Conservation (phyloP, 192 early-diverging fungal genomes). For the Backusella circina region DNA sequence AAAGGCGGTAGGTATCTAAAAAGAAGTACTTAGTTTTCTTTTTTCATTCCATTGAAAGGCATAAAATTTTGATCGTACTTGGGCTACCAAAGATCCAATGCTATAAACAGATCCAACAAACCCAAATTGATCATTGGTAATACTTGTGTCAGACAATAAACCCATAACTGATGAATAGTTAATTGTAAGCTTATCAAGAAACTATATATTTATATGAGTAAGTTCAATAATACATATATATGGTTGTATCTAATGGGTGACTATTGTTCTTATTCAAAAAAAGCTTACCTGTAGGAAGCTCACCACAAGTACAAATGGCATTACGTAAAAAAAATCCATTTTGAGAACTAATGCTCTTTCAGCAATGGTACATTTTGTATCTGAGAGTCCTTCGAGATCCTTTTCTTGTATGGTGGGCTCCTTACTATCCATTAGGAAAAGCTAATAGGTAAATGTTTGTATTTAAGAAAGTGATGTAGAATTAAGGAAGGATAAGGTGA, state of each 20-base stretch:
- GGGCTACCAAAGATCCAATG: slow-evolving; percentile 13
- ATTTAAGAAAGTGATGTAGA: no score
- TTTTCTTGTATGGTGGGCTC: no score
- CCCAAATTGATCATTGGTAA: slow-evolving; percentile 9
- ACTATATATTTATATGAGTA: not conserved
- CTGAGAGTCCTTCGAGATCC: no score
- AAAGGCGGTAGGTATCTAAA: slow-evolving; percentile 14
- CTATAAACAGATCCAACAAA: slow-evolving; percentile 19
- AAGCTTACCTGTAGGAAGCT: not conserved
- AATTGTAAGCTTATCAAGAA: slow-evolving; percentile 19
- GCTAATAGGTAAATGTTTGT: no score
- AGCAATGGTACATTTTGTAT: not conserved
- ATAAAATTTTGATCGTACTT: not conserved
- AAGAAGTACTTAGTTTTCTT: not conserved
- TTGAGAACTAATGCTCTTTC: not conserved
- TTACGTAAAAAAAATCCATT: not conserved
- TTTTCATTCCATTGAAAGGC: not conserved
- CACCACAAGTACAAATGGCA: not conserved
- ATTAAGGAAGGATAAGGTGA: no score
- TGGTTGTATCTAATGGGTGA: not conserved
- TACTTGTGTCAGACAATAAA: not conserved
- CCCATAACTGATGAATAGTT: slow-evolving; percentile 9
- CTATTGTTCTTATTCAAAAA: not conserved
- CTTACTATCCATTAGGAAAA: no score
- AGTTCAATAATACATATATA: no score